Evolutionary conservation across 257 asterid genomes (phyloP).

Genomic region (Solanum sejunctum): DNA sequence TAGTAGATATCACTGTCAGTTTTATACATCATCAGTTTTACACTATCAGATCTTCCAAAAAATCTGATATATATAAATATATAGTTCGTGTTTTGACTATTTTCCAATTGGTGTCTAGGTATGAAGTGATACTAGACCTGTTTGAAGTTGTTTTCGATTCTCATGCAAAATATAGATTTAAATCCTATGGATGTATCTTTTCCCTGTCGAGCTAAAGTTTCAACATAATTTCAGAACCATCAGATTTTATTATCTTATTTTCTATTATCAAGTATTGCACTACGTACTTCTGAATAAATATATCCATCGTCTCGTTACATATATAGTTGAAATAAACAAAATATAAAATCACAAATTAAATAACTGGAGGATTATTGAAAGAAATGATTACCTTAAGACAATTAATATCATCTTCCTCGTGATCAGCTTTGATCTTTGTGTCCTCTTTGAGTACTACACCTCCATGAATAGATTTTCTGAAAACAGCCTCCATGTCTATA

Average conservation of each 20-base stretch:
- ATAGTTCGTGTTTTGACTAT: background rate
- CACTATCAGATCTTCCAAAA: background rate
- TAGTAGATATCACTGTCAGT: background rate
- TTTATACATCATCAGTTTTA: background rate
- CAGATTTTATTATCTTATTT: too few species aligned
- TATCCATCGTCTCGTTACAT: background rate
- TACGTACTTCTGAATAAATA: background rate
- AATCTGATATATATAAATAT: background rate
- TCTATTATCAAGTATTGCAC: background rate
- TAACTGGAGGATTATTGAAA: background rate
- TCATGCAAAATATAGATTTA: background rate
- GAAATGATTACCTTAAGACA: constrained; percentile 36
- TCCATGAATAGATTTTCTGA: constrained; percentile 24
- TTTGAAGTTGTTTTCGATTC: background rate
- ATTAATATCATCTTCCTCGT: constrained; percentile 26
- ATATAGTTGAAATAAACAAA: too few species aligned
- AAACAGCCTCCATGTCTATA: constrained; percentile 28
- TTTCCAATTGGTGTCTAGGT: background rate
- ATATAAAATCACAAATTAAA: background rate
- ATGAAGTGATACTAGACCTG: background rate
- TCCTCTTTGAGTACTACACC: constrained; percentile 15
- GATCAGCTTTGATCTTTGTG: constrained; percentile 23
- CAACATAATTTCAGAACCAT: background rate
- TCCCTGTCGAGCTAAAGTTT: background rate
- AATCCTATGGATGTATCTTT: background rate